Evolutionary conservation across 2,329 filamentous ascomycete species (phyloP).

Genomic region (Microsporum canis): DNA sequence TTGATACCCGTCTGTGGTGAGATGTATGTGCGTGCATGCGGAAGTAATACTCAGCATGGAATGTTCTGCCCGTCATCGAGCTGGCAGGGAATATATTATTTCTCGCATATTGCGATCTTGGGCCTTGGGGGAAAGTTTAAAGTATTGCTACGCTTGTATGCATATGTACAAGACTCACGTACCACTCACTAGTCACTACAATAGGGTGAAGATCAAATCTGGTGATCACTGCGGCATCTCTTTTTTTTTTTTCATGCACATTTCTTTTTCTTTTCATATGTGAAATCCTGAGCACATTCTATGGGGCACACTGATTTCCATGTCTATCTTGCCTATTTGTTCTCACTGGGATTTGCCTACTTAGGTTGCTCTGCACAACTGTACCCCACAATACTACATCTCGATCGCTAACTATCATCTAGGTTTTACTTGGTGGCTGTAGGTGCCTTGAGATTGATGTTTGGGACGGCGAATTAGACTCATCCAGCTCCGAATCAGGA

Average conservation of each 20-base stretch:
- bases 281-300: not conserved
- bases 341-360: not conserved
- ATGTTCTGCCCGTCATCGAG: not conserved
- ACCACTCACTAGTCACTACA: not conserved
- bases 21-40: not conserved
- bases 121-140: not conserved
- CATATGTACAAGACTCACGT: not conserved
- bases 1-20: not conserved
- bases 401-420: conserved; percentile 6
- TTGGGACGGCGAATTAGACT: conserved; percentile 60
- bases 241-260: not conserved
- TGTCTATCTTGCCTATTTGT: not conserved
- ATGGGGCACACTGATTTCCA: not conserved
- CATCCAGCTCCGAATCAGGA: conserved; percentile 24
- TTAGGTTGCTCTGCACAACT: not conserved
- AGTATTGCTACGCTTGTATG: not conserved
- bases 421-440: conserved; percentile 66
- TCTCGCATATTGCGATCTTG: not conserved
- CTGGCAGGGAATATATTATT: not conserved
- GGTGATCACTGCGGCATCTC: not conserved
- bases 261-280: not conserved
- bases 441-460: conserved; percentile 92
- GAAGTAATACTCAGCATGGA: not conserved
- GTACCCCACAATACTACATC: not conserved
- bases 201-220: not conserved